phyloP scores from a whole-genome alignment of 805 yeast genomes.

The Torulaspora maleeae region DNA sequence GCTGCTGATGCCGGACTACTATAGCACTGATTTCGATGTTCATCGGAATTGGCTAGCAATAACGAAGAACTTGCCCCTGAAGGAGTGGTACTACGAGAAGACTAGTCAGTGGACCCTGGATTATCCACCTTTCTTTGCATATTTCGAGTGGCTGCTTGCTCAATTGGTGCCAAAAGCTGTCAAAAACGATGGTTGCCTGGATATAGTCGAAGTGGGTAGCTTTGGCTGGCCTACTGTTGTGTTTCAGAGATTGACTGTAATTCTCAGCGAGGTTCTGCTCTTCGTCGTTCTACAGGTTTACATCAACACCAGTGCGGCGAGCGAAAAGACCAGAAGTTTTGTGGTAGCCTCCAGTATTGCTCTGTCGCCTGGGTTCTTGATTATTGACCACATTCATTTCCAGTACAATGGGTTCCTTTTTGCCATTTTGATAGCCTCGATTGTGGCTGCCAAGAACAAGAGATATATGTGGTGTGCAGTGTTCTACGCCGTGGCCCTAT shows the following conservation, averaged over 20 bases:
- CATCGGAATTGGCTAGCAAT: constrained; percentile 97
- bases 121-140: constrained; percentile 97
- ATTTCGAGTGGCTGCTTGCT: constrained; percentile 80
- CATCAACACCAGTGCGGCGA: constrained; percentile 45
- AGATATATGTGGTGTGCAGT: constrained; percentile 57
- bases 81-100: constrained; percentile 76
- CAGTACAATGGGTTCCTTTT: constrained; percentile 94
- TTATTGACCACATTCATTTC: constrained; percentile 93
- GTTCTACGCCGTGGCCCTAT: constrained; percentile 69
- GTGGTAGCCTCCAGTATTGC: constrained; percentile 79
- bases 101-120: constrained; percentile 91
- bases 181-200: constrained; percentile 70
- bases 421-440: constrained; percentile 70
- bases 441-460: constrained; percentile 62
- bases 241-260: constrained; percentile 79
- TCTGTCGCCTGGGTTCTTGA: constrained; percentile 82
- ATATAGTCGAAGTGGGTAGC: constrained; percentile 55
- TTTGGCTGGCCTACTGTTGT: constrained; percentile 76
- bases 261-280: constrained; percentile 66
- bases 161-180: constrained; percentile 64
- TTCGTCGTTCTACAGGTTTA: constrained; percentile 69
- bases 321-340: constrained; percentile 45
- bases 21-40: constrained; percentile 94
- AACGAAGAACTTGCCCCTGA: constrained; percentile 67
- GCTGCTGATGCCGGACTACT: constrained; percentile 72